These are phyloP conservation scores for Fusarium concolor DNA, from an alignment of 2,329 filamentous ascomycete genomes.

Conservation along the genomic window DNA sequence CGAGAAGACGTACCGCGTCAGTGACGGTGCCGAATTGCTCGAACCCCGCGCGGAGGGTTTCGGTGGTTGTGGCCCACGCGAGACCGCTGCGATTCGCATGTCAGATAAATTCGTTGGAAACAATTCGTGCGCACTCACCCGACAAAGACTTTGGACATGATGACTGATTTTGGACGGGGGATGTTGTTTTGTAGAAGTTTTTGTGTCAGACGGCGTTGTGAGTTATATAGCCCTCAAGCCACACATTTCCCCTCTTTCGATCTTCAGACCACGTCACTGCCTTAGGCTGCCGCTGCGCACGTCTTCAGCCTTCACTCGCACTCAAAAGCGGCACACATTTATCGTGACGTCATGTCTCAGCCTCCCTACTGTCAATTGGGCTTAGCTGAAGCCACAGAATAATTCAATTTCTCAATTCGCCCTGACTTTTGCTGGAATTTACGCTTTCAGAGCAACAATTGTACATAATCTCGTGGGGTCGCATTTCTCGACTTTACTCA, in stretches of 20 bases:
- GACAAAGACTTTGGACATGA: constrained; percentile 14
- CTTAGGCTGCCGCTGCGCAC: too few species aligned
- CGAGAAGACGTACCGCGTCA: not conserved
- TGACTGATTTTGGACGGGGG: not conserved
- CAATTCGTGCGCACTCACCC: not conserved
- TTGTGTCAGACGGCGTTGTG: not conserved
- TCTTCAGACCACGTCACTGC: not conserved
- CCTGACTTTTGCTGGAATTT: too few species aligned
- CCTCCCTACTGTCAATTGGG: not conserved
- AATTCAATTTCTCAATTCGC: not conserved
- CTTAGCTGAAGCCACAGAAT: not conserved
- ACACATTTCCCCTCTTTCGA: constrained; percentile 7
- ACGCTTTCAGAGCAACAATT: too few species aligned
- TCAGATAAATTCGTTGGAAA: not conserved
- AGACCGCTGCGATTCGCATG: not conserved
- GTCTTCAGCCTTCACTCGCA: not conserved
- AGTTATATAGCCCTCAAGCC: constrained; percentile 12
- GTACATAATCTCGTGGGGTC: too few species aligned
- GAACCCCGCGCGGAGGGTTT: not conserved
- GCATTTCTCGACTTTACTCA: too few species aligned
- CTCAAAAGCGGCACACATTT: not conserved
- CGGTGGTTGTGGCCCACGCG: constrained; percentile 1
- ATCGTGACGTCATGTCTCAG: constrained; percentile 3
- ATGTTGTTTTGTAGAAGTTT: not conserved
- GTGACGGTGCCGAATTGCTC: constrained; percentile 1